phyloP scores from a whole-genome alignment of 2,329 filamentous ascomycete genomes.

The Microsporum audouinii region DNA sequence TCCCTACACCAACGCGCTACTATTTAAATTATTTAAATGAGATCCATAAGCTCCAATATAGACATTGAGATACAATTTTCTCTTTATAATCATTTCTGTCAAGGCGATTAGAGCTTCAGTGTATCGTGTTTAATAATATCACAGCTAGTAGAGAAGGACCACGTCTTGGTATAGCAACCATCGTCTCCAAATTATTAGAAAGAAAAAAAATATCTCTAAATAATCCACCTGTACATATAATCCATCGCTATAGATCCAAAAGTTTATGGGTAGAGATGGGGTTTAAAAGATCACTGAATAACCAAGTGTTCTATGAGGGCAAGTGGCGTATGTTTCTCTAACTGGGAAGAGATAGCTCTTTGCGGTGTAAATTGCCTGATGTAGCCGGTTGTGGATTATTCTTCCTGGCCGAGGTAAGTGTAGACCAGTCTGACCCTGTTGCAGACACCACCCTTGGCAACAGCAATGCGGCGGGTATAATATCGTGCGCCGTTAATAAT shows the following conservation, averaged over 20 bases:
- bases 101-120: not conserved
- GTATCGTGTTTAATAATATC: not conserved
- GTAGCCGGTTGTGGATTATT: slow-evolving; percentile 2
- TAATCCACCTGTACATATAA: not conserved
- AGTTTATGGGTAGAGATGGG: not conserved
- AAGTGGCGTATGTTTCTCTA: not conserved
- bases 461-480: slow-evolving; percentile 34
- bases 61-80: no score
- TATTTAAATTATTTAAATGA: no score
- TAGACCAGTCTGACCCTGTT: slow-evolving; percentile 34
- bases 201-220: not conserved
- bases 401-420: slow-evolving; percentile 21
- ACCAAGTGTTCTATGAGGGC: not conserved
- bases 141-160: no score
- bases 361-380: not conserved
- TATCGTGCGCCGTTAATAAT: slow-evolving; percentile 30
- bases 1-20: not conserved
- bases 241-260: not conserved
- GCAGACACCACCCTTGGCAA: slow-evolving; percentile 28
- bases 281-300: not conserved
- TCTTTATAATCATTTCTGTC: not conserved
- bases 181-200: not conserved
- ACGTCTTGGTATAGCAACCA: no score
- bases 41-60: no score
- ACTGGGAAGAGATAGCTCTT: not conserved